These are phyloP conservation scores for Biscogniauxia mediterranea DNA, from an alignment of 2,329 filamentous ascomycete species.

Conservation along the genomic window DNA sequence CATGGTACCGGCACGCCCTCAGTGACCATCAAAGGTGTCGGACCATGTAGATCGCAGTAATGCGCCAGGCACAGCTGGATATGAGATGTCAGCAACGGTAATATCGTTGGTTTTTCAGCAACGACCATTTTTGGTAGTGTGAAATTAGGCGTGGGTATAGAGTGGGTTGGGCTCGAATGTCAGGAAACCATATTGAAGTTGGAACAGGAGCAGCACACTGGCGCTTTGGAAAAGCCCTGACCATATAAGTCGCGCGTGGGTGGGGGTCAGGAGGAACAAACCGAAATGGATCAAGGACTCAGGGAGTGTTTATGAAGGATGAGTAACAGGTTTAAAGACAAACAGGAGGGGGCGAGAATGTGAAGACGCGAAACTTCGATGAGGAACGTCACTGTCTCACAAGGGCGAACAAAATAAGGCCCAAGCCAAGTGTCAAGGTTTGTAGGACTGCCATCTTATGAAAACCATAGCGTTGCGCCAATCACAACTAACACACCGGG, in stretches of 20 bases:
- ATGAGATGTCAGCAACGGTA: slow-evolving; percentile 38
- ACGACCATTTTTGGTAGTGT: slow-evolving; percentile 23
- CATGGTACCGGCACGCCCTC: slow-evolving; percentile 63
- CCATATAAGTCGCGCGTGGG: slow-evolving; percentile 15
- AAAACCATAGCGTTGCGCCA: slow-evolving; percentile 19
- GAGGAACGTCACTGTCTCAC: slow-evolving; percentile 22
- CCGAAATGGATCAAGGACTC: neutral
- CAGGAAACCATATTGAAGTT: slow-evolving; percentile 14
- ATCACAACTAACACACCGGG: slow-evolving; percentile 17
- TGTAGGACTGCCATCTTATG: slow-evolving; percentile 18
- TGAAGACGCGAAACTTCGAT: slow-evolving; percentile 11
- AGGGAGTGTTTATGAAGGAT: slow-evolving; percentile 2
- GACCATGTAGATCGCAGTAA: slow-evolving; percentile 69
- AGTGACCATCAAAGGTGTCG: slow-evolving; percentile 68
- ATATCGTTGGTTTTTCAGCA: slow-evolving; percentile 20
- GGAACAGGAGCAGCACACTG: slow-evolving; percentile 10
- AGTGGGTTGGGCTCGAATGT: slow-evolving; percentile 13
- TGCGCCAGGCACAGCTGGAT: slow-evolving; percentile 67
- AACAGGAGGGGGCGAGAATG: slow-evolving; percentile 17
- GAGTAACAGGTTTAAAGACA: slow-evolving; percentile 14
- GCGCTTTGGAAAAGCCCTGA: neutral
- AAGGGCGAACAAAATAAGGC: slow-evolving; percentile 18
- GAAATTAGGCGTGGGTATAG: slow-evolving; percentile 7
- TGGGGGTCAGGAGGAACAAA: slow-evolving; percentile 16
- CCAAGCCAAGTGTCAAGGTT: slow-evolving; percentile 15